Evolutionary conservation across 306 rosid genomes (phyloP).

Genomic region (Trifolium pratense): DNA sequence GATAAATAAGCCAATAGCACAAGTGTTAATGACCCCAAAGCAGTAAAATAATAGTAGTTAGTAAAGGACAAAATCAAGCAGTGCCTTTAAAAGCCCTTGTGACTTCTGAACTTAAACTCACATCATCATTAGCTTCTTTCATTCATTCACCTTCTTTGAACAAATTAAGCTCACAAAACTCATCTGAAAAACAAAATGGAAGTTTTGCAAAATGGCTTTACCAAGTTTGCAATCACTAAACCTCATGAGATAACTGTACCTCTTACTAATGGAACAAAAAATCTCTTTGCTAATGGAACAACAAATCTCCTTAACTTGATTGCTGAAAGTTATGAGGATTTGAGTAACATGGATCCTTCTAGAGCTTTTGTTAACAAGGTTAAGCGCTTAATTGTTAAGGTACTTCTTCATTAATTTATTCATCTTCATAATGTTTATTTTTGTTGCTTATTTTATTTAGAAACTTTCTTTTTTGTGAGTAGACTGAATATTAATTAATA

Average conservation of each 20-base stretch:
- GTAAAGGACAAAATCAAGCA: background rate
- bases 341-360: conserved; percentile 35
- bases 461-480: too few relatives aligned
- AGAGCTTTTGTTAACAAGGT: conserved; percentile 18
- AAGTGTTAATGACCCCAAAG: too few relatives aligned
- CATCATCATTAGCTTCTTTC: background rate
- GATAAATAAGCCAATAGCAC: background rate
- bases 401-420: background rate
- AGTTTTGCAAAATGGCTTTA: conserved; percentile 27
- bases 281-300: background rate
- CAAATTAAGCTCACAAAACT: background rate
- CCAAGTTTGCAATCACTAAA: background rate
- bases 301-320: conserved; percentile 7
- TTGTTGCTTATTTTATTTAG: too few relatives aligned
- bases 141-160: background rate
- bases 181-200: background rate
- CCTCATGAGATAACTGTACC: background rate
- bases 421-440: background rate
- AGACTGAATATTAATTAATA: too few relatives aligned
- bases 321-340: background rate
- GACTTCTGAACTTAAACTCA: conserved; percentile 7
- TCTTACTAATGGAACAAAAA: background rate
- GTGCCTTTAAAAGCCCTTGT: conserved; percentile 40
- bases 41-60: background rate
- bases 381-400: conserved; percentile 26